Base-by-base conservation (phyloP, 805 yeast species). In the Saccharomycopsis sp. region DNA sequence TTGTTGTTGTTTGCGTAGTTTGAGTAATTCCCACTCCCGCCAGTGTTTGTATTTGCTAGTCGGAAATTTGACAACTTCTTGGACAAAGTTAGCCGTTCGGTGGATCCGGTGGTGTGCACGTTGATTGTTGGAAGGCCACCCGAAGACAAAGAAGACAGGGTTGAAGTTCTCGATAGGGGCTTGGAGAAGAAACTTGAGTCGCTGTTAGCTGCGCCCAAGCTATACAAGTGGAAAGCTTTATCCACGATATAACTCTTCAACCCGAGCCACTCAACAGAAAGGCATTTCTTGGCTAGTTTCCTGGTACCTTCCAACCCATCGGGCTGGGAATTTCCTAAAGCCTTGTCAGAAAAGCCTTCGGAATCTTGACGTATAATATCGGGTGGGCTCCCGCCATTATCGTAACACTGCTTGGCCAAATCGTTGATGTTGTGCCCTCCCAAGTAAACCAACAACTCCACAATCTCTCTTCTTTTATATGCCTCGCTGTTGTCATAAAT, bases 251-350 rank as follows among this genome's bases (percentile, higher is more conserved):
- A 44, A 23, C 32, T 34, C 8, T 38, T 25, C n/a, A 43, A 23
- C 12, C 45, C 48, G 16, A 47, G 30, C 45, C 46, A 47, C 16
- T 29, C 29, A 20, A 47, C 33, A 7, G 34, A 15, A 12, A 47
- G 30, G 32, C 50, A 47, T 39, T 44, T 45, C 26, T 20, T 41
- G 19, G 50, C 46, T n/a, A 47, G 32, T 36, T 19, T 35, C 17
- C 26, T 37, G 2, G 50, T 47, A 12, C 30, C 34, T 17, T 32
- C 10, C n/a, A n/a, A n/a, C n/a, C n/a, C n/a, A n/a, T n/a, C n/a
- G n/a, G n/a, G n/a, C 7, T 30, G 15, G 9, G 15, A 12, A 7
- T 42, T 22, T 20, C 12, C 15, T n/a, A 17, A 10, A 25, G 12
- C 19, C 22, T 23, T 15, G 10, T 29, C 39, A 3, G 23, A 20